Base-by-base conservation (phyloP, 148 eudicot genomes). In the Pharnaceum exiguum region DNA sequence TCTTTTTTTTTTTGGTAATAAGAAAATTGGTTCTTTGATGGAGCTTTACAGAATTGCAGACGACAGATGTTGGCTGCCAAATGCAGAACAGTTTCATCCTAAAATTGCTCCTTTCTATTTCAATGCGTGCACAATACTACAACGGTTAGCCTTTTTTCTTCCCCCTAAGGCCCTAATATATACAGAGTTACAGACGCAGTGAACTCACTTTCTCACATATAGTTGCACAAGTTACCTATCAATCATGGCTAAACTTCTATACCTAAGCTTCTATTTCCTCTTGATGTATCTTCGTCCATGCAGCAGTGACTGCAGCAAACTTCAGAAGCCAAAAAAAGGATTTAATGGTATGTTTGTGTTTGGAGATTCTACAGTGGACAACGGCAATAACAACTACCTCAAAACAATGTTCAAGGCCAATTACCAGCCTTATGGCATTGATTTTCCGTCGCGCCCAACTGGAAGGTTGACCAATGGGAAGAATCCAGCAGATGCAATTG, bases 341-440 rank as follows among this genome's bases (percentile, higher is more conserved):
- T 50, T 67, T 40, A 26, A 12, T 1, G 58, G 64, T n/a, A 67
- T 67, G 58, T 49, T 58, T 58, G 71, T 49, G 63, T 49, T 57
- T 58, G 71, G 71, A 11, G 17, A 51, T 27, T 58, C 64, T 5
- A 9, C 24, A 16, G 1, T 67, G 3, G 64, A 67, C 13, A 50
- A 18, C 32, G 71, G 71, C 17, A 67, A 58, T 28, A 67, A 58
- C 57, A 67, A 58, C 31, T 49, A 39, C 3, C 21, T 30, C 7
- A 19, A 15, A 3, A 57, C 39, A 9, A 10, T 15, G 11, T 2
- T 49, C 12, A 67, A 58, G 58, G 51, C 64, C 5, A 32, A 58
- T 23, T 42, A 40, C 52, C 19, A 17, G 45, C 71, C 64, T 39
- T 67, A 67, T 31, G 71, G 71, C 27, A 57, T 58, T 15, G 71